Evolutionary conservation across 176 grass and related monocot species (phyloP).

Genomic region (Miscanthus lutarioriparius): DNA sequence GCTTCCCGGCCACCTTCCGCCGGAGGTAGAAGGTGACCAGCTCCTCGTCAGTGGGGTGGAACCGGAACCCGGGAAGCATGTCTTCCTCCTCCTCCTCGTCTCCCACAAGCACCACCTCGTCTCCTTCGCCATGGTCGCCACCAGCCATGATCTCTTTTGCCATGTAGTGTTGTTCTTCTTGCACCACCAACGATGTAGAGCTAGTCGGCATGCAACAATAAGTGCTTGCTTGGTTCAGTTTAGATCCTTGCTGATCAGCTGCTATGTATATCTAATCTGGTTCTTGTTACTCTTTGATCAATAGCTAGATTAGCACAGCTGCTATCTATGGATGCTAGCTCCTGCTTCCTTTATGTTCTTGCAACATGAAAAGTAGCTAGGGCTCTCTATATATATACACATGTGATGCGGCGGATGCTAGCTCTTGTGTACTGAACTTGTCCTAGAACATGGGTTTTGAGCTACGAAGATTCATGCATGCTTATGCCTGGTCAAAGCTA

Average conservation of each 20-base stretch:
- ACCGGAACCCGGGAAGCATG: conserved; percentile 70
- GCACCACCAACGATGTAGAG: background rate
- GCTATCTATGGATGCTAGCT: too few relatives aligned
- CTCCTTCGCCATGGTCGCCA: background rate
- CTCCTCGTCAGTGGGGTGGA: conserved; percentile 90
- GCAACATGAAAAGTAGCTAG: background rate
- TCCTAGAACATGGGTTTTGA: background rate
- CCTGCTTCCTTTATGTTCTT: background rate
- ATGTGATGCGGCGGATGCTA: background rate
- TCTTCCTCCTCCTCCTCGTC: conserved; percentile 51
- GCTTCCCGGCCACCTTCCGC: conserved; percentile 74
- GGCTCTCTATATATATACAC: background rate
- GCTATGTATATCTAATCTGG: background rate
- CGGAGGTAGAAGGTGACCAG: conserved; percentile 80
- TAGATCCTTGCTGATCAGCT: background rate
- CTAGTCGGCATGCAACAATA: background rate
- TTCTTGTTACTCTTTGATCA: background rate
- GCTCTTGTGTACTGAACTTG: background rate
- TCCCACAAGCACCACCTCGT: conserved; percentile 13
- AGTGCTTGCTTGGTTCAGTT: too few relatives aligned
- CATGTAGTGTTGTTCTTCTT: background rate
- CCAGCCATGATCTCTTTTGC: background rate
- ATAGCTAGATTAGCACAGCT: too few relatives aligned
- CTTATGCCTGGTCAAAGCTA: conserved; percentile 29
- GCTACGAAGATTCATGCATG: background rate